Evolutionary conservation across 352 stramenopile species (phyloP).

Genomic region (Poterioochromonas sp.): DNA sequence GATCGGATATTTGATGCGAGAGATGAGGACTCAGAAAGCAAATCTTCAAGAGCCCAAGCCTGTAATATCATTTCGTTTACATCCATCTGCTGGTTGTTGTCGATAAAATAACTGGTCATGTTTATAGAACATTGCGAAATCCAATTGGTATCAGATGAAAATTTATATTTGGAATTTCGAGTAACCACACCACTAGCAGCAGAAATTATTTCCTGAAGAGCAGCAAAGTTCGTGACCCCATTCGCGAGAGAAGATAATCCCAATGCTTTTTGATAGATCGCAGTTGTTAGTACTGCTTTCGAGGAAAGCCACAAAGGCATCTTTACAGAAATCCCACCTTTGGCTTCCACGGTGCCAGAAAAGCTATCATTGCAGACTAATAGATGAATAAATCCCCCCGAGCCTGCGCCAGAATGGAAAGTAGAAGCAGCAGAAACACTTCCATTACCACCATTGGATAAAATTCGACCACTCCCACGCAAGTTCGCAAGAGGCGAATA

Average conservation of each 20-base stretch:
- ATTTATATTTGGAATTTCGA: neutral
- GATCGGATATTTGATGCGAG: too few relatives aligned
- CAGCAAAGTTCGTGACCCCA: neutral
- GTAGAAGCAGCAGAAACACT: neutral
- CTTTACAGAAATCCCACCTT: constrained; percentile 5
- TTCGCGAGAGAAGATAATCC: neutral
- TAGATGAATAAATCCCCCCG: constrained; percentile 5
- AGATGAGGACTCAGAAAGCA: too few relatives aligned
- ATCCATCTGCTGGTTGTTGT: too few relatives aligned
- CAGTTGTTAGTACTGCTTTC: neutral
- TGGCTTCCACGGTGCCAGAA: neutral
- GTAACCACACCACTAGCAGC: neutral
- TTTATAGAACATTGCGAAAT: too few relatives aligned
- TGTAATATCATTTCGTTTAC: too few relatives aligned
- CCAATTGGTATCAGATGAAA: neutral
- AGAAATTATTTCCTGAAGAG: neutral
- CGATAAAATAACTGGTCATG: too few relatives aligned
- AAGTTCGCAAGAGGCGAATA: neutral
- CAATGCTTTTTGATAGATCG: neutral
- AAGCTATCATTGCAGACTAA: constrained; percentile 7
- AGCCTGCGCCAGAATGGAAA: constrained; percentile 15
- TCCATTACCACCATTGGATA: constrained; percentile 22
- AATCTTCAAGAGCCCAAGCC: too few relatives aligned
- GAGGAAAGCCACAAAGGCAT: neutral
- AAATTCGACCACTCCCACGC: neutral